Conservation (phyloP, 768 basidiomycete species). For the Boletellus ananas region DNA sequence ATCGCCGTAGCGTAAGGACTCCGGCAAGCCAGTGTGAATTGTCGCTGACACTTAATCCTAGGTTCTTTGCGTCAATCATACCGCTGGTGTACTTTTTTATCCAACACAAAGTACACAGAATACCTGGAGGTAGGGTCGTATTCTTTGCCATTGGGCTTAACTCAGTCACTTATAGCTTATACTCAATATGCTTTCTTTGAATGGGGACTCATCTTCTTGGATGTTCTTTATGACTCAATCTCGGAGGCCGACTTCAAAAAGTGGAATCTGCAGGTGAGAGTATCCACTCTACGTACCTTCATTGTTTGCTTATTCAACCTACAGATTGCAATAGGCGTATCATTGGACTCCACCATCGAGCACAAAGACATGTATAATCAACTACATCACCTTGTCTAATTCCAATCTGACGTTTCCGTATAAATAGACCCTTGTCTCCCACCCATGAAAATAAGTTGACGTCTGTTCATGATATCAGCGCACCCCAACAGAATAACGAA, state of each 20-base stretch:
- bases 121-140: conserved; percentile 67
- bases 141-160: background rate
- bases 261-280: conserved; percentile 49
- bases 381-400: conserved; percentile 37
- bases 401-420: conserved; percentile 19
- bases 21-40: background rate
- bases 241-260: conserved; percentile 55
- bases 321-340: conserved; percentile 28
- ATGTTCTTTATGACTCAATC: conserved; percentile 71
- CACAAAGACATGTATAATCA: conserved; percentile 45
- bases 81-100: conserved; percentile 84
- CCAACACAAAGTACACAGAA: conserved; percentile 73
- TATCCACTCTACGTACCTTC: background rate
- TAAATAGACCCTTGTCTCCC: conserved; percentile 18
- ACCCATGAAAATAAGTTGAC: conserved; percentile 6
- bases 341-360: conserved; percentile 18
- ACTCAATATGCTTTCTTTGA: conserved; percentile 84
- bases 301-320: background rate
- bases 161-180: conserved; percentile 54
- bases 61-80: conserved; percentile 67
- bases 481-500: conserved; percentile 1
- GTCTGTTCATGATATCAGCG: background rate
- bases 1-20: conserved; percentile 46
- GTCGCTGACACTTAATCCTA: conserved; percentile 25
- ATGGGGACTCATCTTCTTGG: conserved; percentile 76